phyloP scores from a whole-genome alignment of 352 stramenopile species.

The Pythium angustatum region DNA sequence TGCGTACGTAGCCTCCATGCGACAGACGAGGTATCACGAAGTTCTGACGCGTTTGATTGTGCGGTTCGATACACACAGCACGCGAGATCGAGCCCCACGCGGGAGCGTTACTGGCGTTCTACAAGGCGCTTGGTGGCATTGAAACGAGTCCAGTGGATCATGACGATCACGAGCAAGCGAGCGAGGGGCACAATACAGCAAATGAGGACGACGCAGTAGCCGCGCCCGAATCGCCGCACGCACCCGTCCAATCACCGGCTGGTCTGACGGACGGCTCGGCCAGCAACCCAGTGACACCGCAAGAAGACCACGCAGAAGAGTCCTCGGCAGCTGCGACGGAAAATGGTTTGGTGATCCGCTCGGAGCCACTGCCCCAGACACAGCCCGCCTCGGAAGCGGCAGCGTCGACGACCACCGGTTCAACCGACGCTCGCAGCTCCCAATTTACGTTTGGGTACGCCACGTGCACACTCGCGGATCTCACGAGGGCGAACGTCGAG shows the following conservation, averaged over 20 bases:
- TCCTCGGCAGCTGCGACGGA: neutral
- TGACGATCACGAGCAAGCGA: neutral
- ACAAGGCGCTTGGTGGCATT: conserved; percentile 6
- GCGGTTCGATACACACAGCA: neutral
- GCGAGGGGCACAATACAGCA: neutral
- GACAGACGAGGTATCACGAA: too few relatives aligned
- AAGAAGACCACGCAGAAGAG: conserved; percentile 12
- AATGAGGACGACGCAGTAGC: neutral
- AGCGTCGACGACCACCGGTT: neutral
- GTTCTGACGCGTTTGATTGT: neutral
- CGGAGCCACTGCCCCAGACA: neutral
- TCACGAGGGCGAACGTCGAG: conserved; percentile 1
- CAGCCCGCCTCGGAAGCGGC: neutral
- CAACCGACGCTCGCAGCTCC: neutral
- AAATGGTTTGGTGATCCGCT: neutral
- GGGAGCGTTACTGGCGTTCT: conserved; percentile 1
- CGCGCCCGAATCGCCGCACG: neutral
- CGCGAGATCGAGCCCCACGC: conserved; percentile 1
- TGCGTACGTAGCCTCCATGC: conserved; percentile 19
- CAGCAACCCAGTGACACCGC: conserved; percentile 17
- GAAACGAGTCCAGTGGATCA: neutral
- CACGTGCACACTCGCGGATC: neutral
- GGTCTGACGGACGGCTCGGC: conserved; percentile 23
- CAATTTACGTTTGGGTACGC: conserved; percentile 4
- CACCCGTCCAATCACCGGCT: conserved; percentile 6